Conservation (phyloP, 768 basidiomycete species). For the Rhodotorula kratochvilovae region DNA sequence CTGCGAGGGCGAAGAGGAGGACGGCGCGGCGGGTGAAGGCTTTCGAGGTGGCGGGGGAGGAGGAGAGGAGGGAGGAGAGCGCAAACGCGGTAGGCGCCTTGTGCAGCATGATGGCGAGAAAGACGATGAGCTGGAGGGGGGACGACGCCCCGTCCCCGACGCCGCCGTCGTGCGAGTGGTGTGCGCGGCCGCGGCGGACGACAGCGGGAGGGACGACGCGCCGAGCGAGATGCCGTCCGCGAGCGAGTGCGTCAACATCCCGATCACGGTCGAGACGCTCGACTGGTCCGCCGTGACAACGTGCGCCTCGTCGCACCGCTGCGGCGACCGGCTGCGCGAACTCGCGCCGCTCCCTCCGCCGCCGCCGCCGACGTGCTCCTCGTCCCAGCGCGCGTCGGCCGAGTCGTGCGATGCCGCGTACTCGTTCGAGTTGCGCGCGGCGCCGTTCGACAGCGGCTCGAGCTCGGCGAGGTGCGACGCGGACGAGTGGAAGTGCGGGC, state of each 20-base stretch:
- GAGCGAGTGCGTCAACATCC: constrained; percentile 77
- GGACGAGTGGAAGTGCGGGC: constrained; percentile 40
- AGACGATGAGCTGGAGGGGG: constrained; percentile 73
- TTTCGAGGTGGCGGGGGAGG: constrained; percentile 53
- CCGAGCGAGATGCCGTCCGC: constrained; percentile 92
- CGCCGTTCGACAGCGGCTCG: constrained; percentile 38
- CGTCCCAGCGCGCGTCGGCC: constrained; percentile 10
- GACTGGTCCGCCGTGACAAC: constrained; percentile 20
- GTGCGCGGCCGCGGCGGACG: not conserved
- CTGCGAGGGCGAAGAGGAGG: constrained; percentile 72
- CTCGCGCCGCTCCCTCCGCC: constrained; percentile 29
- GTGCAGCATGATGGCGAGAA: constrained; percentile 83
- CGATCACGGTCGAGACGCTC: constrained; percentile 73
- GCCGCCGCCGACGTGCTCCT: constrained; percentile 33
- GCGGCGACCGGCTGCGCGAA: constrained; percentile 19
- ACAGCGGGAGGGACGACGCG: constrained; percentile 51
- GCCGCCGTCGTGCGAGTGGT: not conserved
- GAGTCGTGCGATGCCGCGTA: constrained; percentile 4
- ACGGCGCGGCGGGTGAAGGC: constrained; percentile 57
- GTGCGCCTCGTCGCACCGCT: not conserved
- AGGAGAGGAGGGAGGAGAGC: constrained; percentile 70
- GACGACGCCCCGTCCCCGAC: constrained; percentile 43
- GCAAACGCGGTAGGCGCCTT: constrained; percentile 94
- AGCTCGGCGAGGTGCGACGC: constrained; percentile 46
- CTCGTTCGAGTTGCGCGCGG: constrained; percentile 56